Base-by-base conservation (phyloP, 306 rosid genomes). In the Senna siamea region DNA sequence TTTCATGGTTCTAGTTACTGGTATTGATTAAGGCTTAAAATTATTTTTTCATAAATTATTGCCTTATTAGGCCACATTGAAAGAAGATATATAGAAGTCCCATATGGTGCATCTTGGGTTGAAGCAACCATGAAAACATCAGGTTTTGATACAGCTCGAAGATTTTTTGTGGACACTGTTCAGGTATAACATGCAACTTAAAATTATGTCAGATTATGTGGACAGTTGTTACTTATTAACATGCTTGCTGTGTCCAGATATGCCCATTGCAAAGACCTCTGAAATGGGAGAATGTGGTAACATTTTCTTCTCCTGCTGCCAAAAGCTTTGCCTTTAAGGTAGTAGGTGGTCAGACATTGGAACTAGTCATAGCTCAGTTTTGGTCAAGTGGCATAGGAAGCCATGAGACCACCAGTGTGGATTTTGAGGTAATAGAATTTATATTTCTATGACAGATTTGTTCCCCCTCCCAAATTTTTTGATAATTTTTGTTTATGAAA, bases 331-430 rank as follows among this genome's bases (percentile, higher is more conserved):
- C 91, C 75, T 88, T 94, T 81, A 84, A 76, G 38, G 97, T 94
- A 80, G 90, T 81, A 69, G 96, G 91, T 35, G 96, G 98, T 68
- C 98, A 90, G 66, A 94, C 98, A 35, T 71, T 94, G 89, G 98
- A 94, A 81, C 79, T 94, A 61, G 95, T 83, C 56, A 76, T 94
- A 59, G 80, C 98, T 67, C 98, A 91, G 86, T 88, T 94, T 83
- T 94, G 98, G 98, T 91, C 89, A 51, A 94, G 98, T 64, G 98
- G 98, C 78, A 76, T 87, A 75, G 98, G 97, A 75, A 91, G 98
- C 80, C 87, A 82, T 59, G 97, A 83, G 77, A 74, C 89, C 32
- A 84, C 96, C 40, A 78, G 58, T 75, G 96, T 91, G 57, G 95
- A 94, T 80, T 89, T 94, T 85, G 97, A 94, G 96, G 98, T 94